A percentile compares a stretch with the other conserved stretches of the same genome.
These are phyloP conservation scores for Mycosphaerella sp. DNA, from an alignment of 2,329 filamentous ascomycete species.

Conservation along the genomic window DNA sequence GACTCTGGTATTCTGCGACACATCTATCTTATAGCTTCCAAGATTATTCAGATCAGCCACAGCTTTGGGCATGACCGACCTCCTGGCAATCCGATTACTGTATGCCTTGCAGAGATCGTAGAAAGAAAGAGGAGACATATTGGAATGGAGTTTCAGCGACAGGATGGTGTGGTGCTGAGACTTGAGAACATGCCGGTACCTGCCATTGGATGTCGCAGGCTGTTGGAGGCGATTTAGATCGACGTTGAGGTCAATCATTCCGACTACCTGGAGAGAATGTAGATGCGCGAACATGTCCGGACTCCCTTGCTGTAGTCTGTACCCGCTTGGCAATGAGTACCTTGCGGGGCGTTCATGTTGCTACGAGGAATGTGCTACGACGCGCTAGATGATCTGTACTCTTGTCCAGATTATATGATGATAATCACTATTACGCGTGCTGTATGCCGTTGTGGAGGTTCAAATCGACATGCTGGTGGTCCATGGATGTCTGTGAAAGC, in stretches of 20 bases:
- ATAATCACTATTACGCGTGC: too few relatives aligned
- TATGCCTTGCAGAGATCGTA: constrained; percentile 28
- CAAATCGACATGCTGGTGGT: too few relatives aligned
- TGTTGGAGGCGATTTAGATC: background rate
- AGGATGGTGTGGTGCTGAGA: constrained; percentile 6
- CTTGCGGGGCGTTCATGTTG: background rate
- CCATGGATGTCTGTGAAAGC: too few relatives aligned
- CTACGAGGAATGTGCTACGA: background rate
- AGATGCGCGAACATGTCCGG: constrained; percentile 28
- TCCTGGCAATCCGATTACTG: background rate
- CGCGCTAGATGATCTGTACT: background rate
- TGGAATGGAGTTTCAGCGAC: constrained; percentile 19
- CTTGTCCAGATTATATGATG: too few relatives aligned
- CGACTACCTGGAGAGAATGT: constrained; percentile 26
- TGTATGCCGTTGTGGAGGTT: too few relatives aligned
- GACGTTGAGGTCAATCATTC: constrained; percentile 27
- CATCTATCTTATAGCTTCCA: background rate
- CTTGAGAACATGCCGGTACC: background rate
- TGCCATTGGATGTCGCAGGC: background rate
- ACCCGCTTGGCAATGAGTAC: background rate
- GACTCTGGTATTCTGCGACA: background rate
- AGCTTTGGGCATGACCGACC: background rate
- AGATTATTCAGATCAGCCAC: background rate
- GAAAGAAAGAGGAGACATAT: constrained; percentile 20
- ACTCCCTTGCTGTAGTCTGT: constrained; percentile 25